Conservation (phyloP, 1,284 basidiomycete species). For the Cerrena zonata region DNA sequence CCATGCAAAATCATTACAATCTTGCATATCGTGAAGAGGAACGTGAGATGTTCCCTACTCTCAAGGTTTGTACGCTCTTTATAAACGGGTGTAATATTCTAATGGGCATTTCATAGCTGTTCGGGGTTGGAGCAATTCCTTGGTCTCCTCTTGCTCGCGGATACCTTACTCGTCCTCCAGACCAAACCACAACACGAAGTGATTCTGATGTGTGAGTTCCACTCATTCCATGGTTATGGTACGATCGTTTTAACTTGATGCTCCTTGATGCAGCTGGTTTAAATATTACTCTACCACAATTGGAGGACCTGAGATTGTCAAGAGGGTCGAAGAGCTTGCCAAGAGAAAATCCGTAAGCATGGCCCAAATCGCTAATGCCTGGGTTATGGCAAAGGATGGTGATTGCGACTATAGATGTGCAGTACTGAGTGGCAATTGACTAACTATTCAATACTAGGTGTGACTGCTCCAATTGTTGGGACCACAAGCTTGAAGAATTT, state of each 20-base stretch:
- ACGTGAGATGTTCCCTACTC: constrained; percentile 43
- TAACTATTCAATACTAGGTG: constrained; percentile 9
- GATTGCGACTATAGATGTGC: too few species aligned
- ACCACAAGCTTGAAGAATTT: constrained; percentile 31
- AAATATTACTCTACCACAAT: constrained; percentile 1
- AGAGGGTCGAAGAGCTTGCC: constrained; percentile 34
- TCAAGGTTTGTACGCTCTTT: constrained; percentile 18
- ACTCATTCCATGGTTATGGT: neutral
- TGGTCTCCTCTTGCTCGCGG: constrained; percentile 33
- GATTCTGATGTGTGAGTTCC: constrained; percentile 10
- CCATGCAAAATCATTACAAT: constrained; percentile 47
- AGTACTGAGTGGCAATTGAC: too few species aligned
- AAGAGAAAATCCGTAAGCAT: constrained; percentile 31
- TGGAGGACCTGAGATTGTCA: constrained; percentile 1
- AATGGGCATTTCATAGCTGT: constrained; percentile 5
- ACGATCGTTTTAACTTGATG: neutral
- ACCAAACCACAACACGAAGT: constrained; percentile 14
- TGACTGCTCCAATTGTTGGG: constrained; percentile 37
- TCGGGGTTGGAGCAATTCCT: constrained; percentile 31
- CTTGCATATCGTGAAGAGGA: constrained; percentile 45
- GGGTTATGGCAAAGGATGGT: constrained; percentile 27
- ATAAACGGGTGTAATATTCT: too few species aligned
- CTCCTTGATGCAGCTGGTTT: constrained; percentile 4
- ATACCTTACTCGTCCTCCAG: constrained; percentile 24
- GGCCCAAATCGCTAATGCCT: constrained; percentile 34